Conservation (phyloP, 2,329 filamentous ascomycete genomes). For the Talaromyces sp. region DNA sequence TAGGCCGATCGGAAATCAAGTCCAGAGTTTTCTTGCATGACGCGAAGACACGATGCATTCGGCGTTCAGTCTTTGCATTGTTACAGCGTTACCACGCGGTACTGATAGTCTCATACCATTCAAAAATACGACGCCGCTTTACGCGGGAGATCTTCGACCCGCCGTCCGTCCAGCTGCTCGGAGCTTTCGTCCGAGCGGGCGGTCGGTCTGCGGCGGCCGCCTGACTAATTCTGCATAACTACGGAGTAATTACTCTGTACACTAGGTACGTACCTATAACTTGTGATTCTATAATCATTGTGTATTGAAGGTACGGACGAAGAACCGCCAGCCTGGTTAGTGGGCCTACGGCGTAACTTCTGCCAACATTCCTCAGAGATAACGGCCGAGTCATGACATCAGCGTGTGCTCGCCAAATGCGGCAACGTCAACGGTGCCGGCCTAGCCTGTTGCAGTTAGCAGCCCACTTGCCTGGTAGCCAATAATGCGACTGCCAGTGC, state of each 20-base stretch:
- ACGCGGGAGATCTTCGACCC: slow-evolving; percentile 9
- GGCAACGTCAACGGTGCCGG: not conserved
- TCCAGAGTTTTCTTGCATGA: not conserved
- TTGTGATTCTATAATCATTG: too few species aligned
- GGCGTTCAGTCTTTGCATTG: not conserved
- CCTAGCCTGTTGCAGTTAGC: not conserved
- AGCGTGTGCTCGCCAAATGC: not conserved
- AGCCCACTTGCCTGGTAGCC: too few species aligned
- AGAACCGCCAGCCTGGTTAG: not conserved
- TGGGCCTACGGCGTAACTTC: too few species aligned
- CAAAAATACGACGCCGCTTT: slow-evolving; percentile 6
- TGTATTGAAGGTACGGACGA: too few species aligned
- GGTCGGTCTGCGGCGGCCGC: not conserved
- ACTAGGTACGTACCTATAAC: too few species aligned
- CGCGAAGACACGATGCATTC: not conserved
- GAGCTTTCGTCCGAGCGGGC: not conserved
- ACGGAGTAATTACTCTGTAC: too few species aligned
- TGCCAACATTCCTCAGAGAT: not conserved
- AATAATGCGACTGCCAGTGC: too few species aligned
- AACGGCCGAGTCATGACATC: not conserved
- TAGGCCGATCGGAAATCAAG: slow-evolving; percentile 6
- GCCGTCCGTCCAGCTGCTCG: not conserved
- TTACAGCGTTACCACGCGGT: not conserved
- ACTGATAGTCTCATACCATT: too few species aligned
- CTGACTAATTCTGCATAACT: not conserved